Evolutionary conservation across 495 filamentous ascomycete genomes (phyloP), one percentile per base, ranked within the genome.

Genomic region (Durotheca rogersii): DNA sequence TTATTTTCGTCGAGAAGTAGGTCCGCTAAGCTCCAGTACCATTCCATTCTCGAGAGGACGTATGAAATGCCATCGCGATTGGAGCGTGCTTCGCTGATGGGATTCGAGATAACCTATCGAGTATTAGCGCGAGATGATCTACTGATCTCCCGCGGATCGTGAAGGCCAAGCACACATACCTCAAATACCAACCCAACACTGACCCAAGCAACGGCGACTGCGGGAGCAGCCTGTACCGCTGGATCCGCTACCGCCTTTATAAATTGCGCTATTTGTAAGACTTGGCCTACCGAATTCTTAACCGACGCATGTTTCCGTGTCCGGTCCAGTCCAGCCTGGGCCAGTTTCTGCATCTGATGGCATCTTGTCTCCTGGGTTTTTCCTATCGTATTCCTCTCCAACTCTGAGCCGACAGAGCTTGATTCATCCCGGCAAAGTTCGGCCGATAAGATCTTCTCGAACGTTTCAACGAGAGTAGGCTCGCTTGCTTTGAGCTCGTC

Each of bases 11-110:
- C 56, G 29, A 57, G 35, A 33, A 69, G 51, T 35, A 51, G 53
- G 30, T 61, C 34, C 20, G 52, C 39, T 41, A 67, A 47, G n/a
- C 45, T 47, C 53, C 62, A 67, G 46, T 69, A 69, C 65, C 60
- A 67, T 4, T 68, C 56, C 60, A 69, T 69, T 33, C 62, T 52
- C 27, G 61, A 63, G 42, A 67, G 44, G 21, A 69, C 58, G 33
- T 67, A 43, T n/a, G 50, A 17, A 45, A 69, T 66, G 16, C 40
- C 48, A 47, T 52, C 31, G 20, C 41, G 37, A 23, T 52, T 52
- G 10, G 48, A 40, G 14, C 19, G 30, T 7, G 6, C 21, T 41
- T 52, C 40, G 1, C 11, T 23, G 1, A 47, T 35, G 5, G 48
- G 48, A 21, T 47, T 52, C n/a, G n/a, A n/a, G n/a, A n/a, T n/a